Base-by-base conservation (phyloP, 2,329 filamentous ascomycete genomes). In the Alternaria sp. region DNA sequence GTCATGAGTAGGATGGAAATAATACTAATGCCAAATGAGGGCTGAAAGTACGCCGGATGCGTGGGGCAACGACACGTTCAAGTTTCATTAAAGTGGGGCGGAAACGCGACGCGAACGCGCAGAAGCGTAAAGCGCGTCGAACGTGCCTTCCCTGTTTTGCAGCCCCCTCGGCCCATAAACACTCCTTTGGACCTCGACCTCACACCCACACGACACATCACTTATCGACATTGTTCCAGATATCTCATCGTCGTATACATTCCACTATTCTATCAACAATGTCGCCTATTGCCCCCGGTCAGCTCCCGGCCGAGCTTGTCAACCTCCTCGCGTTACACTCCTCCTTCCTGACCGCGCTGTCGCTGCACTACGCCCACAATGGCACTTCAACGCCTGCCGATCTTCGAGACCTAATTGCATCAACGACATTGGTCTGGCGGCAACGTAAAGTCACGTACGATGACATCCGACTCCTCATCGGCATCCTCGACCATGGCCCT, bases 341-440 rank as follows among this genome's bases (percentile, higher is more conserved):
- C 9, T 82, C 83, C 36, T 84, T 86, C 66, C 79, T 86, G 17
- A 82, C 80, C 15, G 81, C 84, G n/a, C 75, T 85, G 12, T 82
- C 83, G 6, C 74, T 85, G 26, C 82, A 85, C 67, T 84, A 82
- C 65, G 81, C 84, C 19, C 84, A 85, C 69, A 83, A 85, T 61
- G 83, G 82, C 50, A 81, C 80, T 12, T 77, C 81, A 6, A 76
- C 81, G 15, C 79, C 83, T n/a, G 78, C 81, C 57, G 77, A 84
- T 61, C 70, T 84, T 21, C 68, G 75, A 23, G 70, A 74, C 21
- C 67, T 85, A 28, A 76, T 80, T 21, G 74, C 79, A 23, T 77
- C 79, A 8, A 74, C 83, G 47, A 81, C 83, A 7, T 75, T 80
- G 30, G 78, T 80, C 49, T 85, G 83, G 80, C 80, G 80, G 59